Evolutionary conservation across 2,329 filamentous ascomycete genomes (phyloP).

Genomic region (Ascochyta viciae-villosae): DNA sequence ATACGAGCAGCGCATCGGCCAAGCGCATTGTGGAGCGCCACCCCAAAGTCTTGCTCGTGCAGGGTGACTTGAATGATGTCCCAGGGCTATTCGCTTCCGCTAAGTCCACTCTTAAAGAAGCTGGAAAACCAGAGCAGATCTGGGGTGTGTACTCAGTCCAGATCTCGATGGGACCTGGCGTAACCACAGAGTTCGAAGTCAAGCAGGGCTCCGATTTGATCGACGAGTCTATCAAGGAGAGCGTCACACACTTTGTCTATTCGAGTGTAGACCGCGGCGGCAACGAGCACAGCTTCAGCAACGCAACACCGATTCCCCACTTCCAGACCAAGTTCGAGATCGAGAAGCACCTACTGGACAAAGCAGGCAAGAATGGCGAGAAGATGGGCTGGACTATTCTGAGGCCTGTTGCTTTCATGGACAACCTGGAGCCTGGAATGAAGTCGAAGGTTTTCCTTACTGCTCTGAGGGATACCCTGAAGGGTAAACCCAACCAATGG

Average conservation of each 20-base stretch:
- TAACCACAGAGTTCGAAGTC: constrained; percentile 56
- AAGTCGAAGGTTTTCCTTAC: constrained; percentile 58
- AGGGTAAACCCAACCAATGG: constrained; percentile 53
- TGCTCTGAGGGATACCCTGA: constrained; percentile 51
- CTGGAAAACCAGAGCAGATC: constrained; percentile 48
- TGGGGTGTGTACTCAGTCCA: constrained; percentile 71
- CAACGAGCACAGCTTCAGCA: constrained; percentile 58
- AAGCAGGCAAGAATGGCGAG: constrained; percentile 50
- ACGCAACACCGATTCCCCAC: constrained; percentile 61
- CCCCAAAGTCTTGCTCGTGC: constrained; percentile 60
- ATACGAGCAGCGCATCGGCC: constrained; percentile 59
- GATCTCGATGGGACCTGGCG: constrained; percentile 54
- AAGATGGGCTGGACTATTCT: constrained; percentile 68
- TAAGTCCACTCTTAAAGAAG: constrained; percentile 45
- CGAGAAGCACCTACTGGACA: constrained; percentile 65
- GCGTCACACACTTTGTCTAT: constrained; percentile 69
- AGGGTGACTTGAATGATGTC: constrained; percentile 64
- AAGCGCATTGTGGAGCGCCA: constrained; percentile 56
- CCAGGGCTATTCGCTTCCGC: constrained; percentile 59
- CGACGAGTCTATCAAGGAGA: constrained; percentile 62
- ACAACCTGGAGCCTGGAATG: constrained; percentile 61
- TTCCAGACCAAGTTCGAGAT: constrained; percentile 69
- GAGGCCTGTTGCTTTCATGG: constrained; percentile 69
- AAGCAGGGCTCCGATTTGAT: constrained; percentile 65
- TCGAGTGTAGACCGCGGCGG: constrained; percentile 70